A percentile compares a stretch with the other conserved stretches of the same genome.
These are phyloP conservation scores for Yamadazyma taylorii DNA, from an alignment of 1,139 yeast genomes.

Conservation along the genomic window DNA sequence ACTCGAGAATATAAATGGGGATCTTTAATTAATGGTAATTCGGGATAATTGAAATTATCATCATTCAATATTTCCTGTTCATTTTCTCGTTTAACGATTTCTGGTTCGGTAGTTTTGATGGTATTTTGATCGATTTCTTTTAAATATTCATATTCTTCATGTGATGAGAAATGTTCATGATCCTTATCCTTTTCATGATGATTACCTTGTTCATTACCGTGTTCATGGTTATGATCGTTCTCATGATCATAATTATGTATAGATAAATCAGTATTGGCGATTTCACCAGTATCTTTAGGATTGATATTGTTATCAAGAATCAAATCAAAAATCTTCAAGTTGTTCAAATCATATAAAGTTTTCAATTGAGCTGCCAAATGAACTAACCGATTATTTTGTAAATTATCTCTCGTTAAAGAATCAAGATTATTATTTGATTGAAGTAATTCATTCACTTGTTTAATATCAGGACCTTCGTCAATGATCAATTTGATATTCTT, in stretches of 20 bases:
- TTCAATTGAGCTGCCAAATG: constrained; percentile 62
- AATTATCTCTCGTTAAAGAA: constrained; percentile 43
- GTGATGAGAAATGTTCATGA: constrained; percentile 5
- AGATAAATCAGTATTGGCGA: neutral
- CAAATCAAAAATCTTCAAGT: constrained; percentile 50
- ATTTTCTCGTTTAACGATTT: constrained; percentile 5
- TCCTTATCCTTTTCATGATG: neutral
- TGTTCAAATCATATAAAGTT: constrained; percentile 47
- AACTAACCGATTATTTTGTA: constrained; percentile 54
- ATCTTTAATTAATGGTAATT: constrained; percentile 66
- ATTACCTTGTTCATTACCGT: neutral
- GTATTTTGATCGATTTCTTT: constrained; percentile 3
- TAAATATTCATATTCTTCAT: constrained; percentile 10
- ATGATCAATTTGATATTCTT: constrained; percentile 53
- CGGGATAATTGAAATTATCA: constrained; percentile 38
- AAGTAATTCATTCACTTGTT: constrained; percentile 37
- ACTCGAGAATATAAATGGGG: constrained; percentile 64
- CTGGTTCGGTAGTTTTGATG: constrained; percentile 1
- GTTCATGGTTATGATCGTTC: neutral
- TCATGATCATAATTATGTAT: neutral
- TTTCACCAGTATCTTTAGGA: constrained; percentile 1
- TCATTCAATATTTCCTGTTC: constrained; percentile 2
- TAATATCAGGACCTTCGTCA: constrained; percentile 52
- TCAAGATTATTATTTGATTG: constrained; percentile 26
- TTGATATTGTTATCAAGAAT: constrained; percentile 28